Percentiles rank a stretch among this genome's conserved stretches.
Evolutionary conservation across 352 stramenopile species (phyloP).

Genomic region (Globisporangium carolinianum): DNA sequence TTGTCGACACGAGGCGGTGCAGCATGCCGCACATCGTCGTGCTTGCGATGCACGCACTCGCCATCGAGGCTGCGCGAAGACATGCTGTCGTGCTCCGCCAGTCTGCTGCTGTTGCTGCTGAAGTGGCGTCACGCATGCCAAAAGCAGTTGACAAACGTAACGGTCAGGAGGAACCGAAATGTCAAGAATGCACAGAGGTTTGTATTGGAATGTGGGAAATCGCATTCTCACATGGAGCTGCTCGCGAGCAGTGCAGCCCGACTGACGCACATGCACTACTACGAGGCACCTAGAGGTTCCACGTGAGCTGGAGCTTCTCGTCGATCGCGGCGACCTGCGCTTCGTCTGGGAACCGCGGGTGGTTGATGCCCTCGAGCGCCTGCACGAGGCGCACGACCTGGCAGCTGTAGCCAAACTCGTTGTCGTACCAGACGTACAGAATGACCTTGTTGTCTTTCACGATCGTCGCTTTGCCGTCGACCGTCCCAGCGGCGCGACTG

Average conservation of each 20-base stretch:
- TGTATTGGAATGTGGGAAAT: no score
- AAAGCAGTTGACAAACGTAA: no score
- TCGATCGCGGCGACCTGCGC: slow-evolving; percentile 68
- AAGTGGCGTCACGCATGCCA: no score
- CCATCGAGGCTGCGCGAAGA: background rate
- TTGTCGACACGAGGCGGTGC: background rate
- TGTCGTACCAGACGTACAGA: slow-evolving; percentile 89
- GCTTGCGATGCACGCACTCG: background rate
- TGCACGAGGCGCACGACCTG: slow-evolving; percentile 82
- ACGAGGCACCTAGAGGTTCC: slow-evolving; percentile 21
- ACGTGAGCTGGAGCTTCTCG: slow-evolving; percentile 43
- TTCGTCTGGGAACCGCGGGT: slow-evolving; percentile 64
- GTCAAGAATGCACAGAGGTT: no score
- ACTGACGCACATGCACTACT: no score
- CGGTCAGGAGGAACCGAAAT: no score
- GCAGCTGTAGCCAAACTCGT: slow-evolving; percentile 87
- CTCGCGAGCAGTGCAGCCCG: no score
- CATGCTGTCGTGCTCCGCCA: background rate
- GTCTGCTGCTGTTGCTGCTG: background rate
- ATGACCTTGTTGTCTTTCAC: slow-evolving; percentile 80
- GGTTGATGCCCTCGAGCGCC: slow-evolving; percentile 68
- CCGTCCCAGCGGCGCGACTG: slow-evolving; percentile 56
- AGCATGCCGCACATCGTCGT: background rate
- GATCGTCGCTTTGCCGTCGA: slow-evolving; percentile 84
- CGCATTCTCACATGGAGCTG: no score